Evolutionary conservation across 352 stramenopile species (phyloP).

Genomic region (Pythium phragmitis): DNA sequence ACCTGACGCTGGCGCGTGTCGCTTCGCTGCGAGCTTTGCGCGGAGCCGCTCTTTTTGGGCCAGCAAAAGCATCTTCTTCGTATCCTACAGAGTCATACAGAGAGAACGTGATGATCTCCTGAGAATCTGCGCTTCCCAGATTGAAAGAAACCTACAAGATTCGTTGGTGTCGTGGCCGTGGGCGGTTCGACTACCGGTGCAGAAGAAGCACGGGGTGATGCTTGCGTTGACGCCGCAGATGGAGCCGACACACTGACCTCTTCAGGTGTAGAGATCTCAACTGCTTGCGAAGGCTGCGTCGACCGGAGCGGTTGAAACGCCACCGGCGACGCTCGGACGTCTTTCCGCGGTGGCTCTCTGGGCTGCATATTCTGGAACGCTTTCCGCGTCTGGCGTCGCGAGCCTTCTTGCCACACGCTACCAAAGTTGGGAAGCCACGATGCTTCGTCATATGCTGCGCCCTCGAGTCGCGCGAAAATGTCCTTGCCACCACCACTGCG

Average conservation of each 20-base stretch:
- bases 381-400: conserved; percentile 56
- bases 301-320: conserved; percentile 3
- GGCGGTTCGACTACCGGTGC: not conserved
- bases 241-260: not conserved
- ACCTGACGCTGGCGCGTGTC: not conserved
- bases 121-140: not conserved
- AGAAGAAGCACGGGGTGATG: not conserved
- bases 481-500: conserved; percentile 5
- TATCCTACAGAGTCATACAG: conserved; percentile 28
- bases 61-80: conserved; percentile 54
- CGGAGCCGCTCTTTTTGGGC: conserved; percentile 69
- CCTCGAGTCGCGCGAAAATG: conserved; percentile 36
- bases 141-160: not conserved
- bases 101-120: not conserved
- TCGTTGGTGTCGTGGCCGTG: not conserved
- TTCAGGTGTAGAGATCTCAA: not conserved
- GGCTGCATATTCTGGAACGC: conserved; percentile 37
- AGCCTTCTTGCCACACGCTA: conserved; percentile 70
- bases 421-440: conserved; percentile 81
- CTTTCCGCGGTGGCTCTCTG: not conserved
- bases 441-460: conserved; percentile 28
- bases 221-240: not conserved
- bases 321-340: not conserved
- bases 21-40: conserved; percentile 54
- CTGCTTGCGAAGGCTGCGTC: not conserved